These are phyloP conservation scores for Raphanus sativus DNA, from an alignment of 345 rosid species.

Conservation along the genomic window DNA sequence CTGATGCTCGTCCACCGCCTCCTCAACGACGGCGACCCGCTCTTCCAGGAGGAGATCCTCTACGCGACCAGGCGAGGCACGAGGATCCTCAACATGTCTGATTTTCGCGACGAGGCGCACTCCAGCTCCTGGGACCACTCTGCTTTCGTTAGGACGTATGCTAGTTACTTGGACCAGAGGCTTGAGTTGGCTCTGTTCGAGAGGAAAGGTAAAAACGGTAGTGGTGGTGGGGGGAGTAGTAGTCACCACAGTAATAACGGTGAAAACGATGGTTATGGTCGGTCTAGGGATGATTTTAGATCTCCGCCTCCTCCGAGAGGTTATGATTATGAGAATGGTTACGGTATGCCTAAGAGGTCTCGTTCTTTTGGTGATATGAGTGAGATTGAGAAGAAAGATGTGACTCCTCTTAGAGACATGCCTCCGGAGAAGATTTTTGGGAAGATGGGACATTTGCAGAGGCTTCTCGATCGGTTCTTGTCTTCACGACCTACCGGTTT, in stretches of 20 bases:
- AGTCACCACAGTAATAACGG: constrained; percentile 43
- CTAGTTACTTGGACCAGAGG: constrained; percentile 75
- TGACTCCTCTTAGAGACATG: constrained; percentile 70
- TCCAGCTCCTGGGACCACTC: constrained; percentile 90
- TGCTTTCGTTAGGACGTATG: constrained; percentile 69
- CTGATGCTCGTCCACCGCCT: constrained; percentile 72
- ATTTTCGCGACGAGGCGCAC: constrained; percentile 74
- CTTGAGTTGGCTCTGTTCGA: constrained; percentile 62
- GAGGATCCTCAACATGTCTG: constrained; percentile 79
- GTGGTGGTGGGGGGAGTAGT: constrained; percentile 37
- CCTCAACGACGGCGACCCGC: constrained; percentile 64
- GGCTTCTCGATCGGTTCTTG: constrained; percentile 76
- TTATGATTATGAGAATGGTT: constrained; percentile 53
- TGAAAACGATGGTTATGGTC: constrained; percentile 35
- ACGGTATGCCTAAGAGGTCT: constrained; percentile 56
- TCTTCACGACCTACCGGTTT: constrained; percentile 83
- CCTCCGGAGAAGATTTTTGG: constrained; percentile 72
- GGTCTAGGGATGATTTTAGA: constrained; percentile 53
- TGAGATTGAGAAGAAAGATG: constrained; percentile 47
- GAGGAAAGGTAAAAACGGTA: constrained; percentile 40
- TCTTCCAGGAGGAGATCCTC: constrained; percentile 76
- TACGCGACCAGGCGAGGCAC: constrained; percentile 71
- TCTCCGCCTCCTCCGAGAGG: constrained; percentile 58
- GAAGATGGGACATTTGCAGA: constrained; percentile 83
- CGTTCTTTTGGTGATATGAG: constrained; percentile 72